Evolutionary conservation across 495 filamentous ascomycete genomes (phyloP).

Genomic region (Penicillium manginii): DNA sequence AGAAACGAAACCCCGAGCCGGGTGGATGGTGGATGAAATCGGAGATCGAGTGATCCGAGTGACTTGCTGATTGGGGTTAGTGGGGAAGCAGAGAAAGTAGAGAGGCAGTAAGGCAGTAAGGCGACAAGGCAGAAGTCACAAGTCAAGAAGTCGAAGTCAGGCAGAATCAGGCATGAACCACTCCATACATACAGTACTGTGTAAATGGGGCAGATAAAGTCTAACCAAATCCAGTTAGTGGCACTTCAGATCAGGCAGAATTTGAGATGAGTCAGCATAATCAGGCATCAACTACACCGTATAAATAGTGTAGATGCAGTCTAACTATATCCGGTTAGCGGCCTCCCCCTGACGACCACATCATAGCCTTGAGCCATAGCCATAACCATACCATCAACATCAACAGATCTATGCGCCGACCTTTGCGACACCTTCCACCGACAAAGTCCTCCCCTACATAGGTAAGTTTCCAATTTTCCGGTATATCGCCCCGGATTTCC

Average conservation of each 20-base stretch:
- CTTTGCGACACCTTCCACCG: slow-evolving; percentile 30
- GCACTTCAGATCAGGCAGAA: too few relatives aligned
- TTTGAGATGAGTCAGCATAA: too few relatives aligned
- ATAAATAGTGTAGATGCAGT: too few relatives aligned
- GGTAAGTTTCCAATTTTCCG: slow-evolving; percentile 17
- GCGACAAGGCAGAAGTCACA: neutral
- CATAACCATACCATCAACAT: too few relatives aligned
- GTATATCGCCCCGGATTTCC: slow-evolving; percentile 8
- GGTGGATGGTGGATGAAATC: slow-evolving; percentile 22
- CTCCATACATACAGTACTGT: too few relatives aligned
- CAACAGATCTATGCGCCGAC: slow-evolving; percentile 22
- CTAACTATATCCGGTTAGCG: slow-evolving; percentile 26
- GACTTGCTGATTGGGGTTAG: slow-evolving; percentile 12
- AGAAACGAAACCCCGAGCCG: slow-evolving; percentile 9
- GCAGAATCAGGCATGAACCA: neutral
- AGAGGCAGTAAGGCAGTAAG: neutral
- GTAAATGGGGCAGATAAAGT: too few relatives aligned
- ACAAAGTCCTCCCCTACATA: slow-evolving; percentile 11
- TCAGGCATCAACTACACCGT: neutral
- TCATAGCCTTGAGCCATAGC: slow-evolving; percentile 7
- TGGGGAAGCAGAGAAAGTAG: too few relatives aligned
- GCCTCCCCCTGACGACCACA: slow-evolving; percentile 30
- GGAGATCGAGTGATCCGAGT: slow-evolving; percentile 23
- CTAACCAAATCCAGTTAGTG: slow-evolving; percentile 26
- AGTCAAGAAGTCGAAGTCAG: too few relatives aligned